Evolutionary conservation across 208 protist species (phyloP).

Genomic region (Trypanosoma rangeli): DNA sequence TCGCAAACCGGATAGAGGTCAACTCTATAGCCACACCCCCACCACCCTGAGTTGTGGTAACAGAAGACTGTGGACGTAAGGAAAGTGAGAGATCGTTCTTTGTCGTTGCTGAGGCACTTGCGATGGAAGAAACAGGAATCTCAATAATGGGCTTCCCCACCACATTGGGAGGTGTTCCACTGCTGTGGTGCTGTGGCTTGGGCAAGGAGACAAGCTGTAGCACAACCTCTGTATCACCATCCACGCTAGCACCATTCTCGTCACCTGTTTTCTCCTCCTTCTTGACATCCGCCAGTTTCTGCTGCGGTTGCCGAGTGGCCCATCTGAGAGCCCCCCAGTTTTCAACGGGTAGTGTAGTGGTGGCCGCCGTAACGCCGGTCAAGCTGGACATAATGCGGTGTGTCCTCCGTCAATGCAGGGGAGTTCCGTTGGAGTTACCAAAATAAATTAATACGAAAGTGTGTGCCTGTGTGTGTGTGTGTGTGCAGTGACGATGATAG

Average conservation of each 20-base stretch:
- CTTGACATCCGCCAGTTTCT: constrained; percentile 38
- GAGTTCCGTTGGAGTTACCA: not conserved
- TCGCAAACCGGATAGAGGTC: constrained; percentile 75
- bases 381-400: constrained; percentile 21
- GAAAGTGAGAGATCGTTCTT: constrained; percentile 80
- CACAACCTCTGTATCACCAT: constrained; percentile 9
- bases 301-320: constrained; percentile 24
- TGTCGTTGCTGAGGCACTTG: constrained; percentile 65
- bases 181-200: constrained; percentile 50
- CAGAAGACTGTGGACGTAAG: constrained; percentile 46
- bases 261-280: constrained; percentile 31
- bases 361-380: constrained; percentile 9
- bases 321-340: constrained; percentile 82
- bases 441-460: not conserved
- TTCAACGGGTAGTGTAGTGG: constrained; percentile 45
- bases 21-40: constrained; percentile 46
- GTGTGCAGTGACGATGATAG: not conserved
- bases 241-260: constrained; percentile 20
- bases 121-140: constrained; percentile 69
- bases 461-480: not conserved
- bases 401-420: not conserved
- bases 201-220: constrained; percentile 57
- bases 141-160: constrained; percentile 57
- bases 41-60: constrained; percentile 4
- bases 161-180: constrained; percentile 35